phyloP scores from a whole-genome alignment of 306 rosid species.

The Casuarina equisetifolia region DNA sequence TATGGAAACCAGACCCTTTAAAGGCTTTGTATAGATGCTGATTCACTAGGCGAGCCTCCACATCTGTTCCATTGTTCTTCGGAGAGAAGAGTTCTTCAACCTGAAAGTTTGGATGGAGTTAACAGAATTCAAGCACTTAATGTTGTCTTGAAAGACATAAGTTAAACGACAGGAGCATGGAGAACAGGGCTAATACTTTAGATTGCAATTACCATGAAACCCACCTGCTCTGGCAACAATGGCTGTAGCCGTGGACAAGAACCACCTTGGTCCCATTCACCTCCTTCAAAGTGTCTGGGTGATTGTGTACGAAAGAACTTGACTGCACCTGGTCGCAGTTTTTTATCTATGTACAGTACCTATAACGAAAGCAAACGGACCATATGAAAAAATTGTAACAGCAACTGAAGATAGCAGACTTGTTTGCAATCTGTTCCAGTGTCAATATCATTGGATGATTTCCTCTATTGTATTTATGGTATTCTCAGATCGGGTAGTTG shows the following conservation, averaged over 20 bases:
- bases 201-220: conserved; percentile 2
- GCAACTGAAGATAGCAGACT: conserved; percentile 14
- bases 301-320: conserved; percentile 87
- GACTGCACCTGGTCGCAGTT: conserved; percentile 41
- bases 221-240: conserved; percentile 59
- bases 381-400: not conserved
- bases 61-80: conserved; percentile 71
- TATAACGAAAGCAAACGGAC: conserved; percentile 19
- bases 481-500: not conserved
- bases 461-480: not conserved
- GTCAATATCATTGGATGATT: not conserved
- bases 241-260: conserved; percentile 65
- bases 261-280: conserved; percentile 95
- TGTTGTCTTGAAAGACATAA: conserved; percentile 12
- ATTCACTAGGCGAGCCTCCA: conserved; percentile 74
- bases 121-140: conserved; percentile 7
- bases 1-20: conserved; percentile 50
- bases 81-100: conserved; percentile 76
- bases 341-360: conserved; percentile 51
- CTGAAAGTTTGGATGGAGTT: conserved; percentile 31
- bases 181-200: not conserved
- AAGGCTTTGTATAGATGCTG: conserved; percentile 68
- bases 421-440: not conserved
- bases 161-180: not conserved
- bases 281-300: conserved; percentile 94